Percentiles rank a stretch among this genome's conserved stretches.
These are phyloP conservation scores for Entonaema liquescens DNA, from an alignment of 495 filamentous ascomycete species.

Conservation along the genomic window DNA sequence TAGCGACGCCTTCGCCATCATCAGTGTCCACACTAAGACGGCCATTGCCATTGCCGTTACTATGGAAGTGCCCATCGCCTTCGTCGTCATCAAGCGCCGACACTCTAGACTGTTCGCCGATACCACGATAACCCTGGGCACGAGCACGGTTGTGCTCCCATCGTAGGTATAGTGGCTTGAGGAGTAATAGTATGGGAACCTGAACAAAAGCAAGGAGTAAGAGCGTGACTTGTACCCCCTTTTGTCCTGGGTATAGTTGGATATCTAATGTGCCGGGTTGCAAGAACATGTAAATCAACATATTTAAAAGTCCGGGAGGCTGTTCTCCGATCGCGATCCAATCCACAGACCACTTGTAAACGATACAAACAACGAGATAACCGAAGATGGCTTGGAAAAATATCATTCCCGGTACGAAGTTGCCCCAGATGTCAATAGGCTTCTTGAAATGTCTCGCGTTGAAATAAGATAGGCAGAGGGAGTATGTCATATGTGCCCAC, in stretches of 20 bases:
- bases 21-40: constrained; percentile 75
- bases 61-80: constrained; percentile 56
- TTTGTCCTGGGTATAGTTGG: constrained; percentile 80
- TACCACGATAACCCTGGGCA: constrained; percentile 87
- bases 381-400: constrained; percentile 99
- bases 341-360: constrained; percentile 96
- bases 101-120: constrained; percentile 86
- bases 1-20: constrained; percentile 86
- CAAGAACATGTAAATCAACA: constrained; percentile 99
- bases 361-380: constrained; percentile 89
- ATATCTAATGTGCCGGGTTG: constrained; percentile 76
- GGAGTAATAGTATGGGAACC: constrained; percentile 89
- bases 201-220: constrained; percentile 85
- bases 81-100: constrained; percentile 89
- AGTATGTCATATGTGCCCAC: constrained; percentile 99
- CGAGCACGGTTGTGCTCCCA: constrained; percentile 91
- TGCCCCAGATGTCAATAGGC: constrained; percentile 93
- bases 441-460: constrained; percentile 95
- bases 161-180: constrained; percentile 94
- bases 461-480: constrained; percentile 88
- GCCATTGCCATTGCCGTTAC: constrained; percentile 61
- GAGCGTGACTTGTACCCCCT: constrained; percentile 74
- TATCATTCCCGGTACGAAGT: constrained; percentile 97
- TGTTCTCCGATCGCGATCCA: constrained; percentile 73
- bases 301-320: constrained; percentile 92